Evolutionary conservation across 495 filamentous ascomycete species (phyloP), one percentile per base, ranked within the genome.

Genomic region (Tuber umbilicatum): DNA sequence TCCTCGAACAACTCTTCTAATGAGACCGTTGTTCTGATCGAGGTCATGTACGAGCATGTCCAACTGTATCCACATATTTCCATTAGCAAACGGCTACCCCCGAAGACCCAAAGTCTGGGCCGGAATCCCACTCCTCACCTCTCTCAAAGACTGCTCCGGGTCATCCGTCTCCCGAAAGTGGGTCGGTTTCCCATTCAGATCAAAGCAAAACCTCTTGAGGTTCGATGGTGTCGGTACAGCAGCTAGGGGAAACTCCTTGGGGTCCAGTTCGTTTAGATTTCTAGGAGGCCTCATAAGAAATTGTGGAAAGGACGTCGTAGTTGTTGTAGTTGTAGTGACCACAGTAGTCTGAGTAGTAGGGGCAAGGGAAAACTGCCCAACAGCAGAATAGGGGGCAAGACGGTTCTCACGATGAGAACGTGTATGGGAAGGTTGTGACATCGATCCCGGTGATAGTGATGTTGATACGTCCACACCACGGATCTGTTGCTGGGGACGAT

Each of bases 291-390:
- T 89, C 78, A 97, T 88, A 70, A 91, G 83, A 19, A 98, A 84
- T 27, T 94, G 94, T 21, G 95, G 94, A 75, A 95, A 94, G 7
- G 89, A 90, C 45, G 93, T 91, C 35, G 95, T 97, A 0, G 94
- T 97, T 1, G 93, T 97, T 0, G 94, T 98, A 0, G 94, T 98
- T 0, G 95, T 97, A 6, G 94, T 98, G 75, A 97, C 90, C 14
- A 92, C 89, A 2, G 91, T 92, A 35, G 90, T 92, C 81, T 89
- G 87, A 37, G 91, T 93, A 23, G 91, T 88, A 40, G 91, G 91
- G 73, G 88, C 90, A 81, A 89, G 91, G 21, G 90, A 90, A 73
- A 93, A 88, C 79, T 91, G 89, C 17, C 87, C 91, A 73, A 92
- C 76, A 23, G 81, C 76, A 10, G 81, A 78, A 73, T 80, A 81